These are phyloP conservation scores for Baorangia bicolor DNA, from an alignment of 768 basidiomycete genomes.

Conservation along the genomic window DNA sequence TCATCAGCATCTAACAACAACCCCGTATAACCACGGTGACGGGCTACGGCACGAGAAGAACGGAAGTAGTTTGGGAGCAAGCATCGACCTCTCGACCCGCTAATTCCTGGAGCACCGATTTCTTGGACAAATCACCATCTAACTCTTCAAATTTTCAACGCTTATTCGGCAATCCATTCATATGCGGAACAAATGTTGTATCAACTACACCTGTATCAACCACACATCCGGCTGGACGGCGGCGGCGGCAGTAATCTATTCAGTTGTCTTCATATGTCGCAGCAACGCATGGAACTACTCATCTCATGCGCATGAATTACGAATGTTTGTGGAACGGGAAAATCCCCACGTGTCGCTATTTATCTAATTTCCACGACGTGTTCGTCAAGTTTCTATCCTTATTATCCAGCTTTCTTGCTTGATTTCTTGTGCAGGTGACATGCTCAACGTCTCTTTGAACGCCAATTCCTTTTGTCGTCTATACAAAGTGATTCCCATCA, in stretches of 20 bases:
- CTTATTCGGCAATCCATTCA: slow-evolving; percentile 24
- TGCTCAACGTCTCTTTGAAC: slow-evolving; percentile 7
- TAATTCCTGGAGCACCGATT: slow-evolving; percentile 15
- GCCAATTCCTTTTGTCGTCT: neutral
- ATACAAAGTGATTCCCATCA: slow-evolving; percentile 5
- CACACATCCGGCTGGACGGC: slow-evolving; percentile 25
- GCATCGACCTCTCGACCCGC: slow-evolving; percentile 30
- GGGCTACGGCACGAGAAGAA: slow-evolving; percentile 28
- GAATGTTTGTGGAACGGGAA: slow-evolving; percentile 25
- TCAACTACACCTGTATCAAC: slow-evolving; percentile 37
- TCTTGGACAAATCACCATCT: slow-evolving; percentile 10
- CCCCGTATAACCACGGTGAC: slow-evolving; percentile 19
- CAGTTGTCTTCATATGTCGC: slow-evolving; percentile 29
- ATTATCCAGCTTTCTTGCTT: slow-evolving; percentile 24
- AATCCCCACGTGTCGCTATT: slow-evolving; percentile 12
- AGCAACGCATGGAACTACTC: slow-evolving; percentile 22
- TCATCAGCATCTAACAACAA: slow-evolving; percentile 24
- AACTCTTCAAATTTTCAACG: slow-evolving; percentile 15
- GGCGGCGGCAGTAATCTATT: slow-evolving; percentile 30
- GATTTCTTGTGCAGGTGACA: slow-evolving; percentile 17
- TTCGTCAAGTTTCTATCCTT: slow-evolving; percentile 26
- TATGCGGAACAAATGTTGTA: slow-evolving; percentile 32
- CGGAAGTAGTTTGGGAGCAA: slow-evolving; percentile 27
- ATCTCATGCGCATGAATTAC: slow-evolving; percentile 25
- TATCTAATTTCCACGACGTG: slow-evolving; percentile 20